Evolutionary conservation across 2,329 filamentous ascomycete genomes (phyloP), one percentile per base, ranked within the genome.

Genomic region (Xylariaceae sp.): DNA sequence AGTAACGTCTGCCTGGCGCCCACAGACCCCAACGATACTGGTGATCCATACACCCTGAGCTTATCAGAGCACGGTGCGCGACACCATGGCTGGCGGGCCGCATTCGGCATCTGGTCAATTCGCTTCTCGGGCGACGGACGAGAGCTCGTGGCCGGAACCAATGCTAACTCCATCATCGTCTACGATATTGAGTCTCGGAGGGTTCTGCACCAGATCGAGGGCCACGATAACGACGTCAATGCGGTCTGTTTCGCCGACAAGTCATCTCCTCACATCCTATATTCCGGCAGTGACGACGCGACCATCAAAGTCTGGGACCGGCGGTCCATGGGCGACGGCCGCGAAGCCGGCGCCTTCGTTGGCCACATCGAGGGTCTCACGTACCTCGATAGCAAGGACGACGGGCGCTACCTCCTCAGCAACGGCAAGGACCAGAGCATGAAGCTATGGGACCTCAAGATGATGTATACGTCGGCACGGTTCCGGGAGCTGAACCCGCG

Each of bases 371-470:
- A 85, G 57, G 81, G 81, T 3, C 56, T 85, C 37, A 85, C 81
- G 0, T 85, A 85, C 55, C 74, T 85, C 41, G 81, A 85, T 62
- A 82, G 77, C 63, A 85, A 85, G 56, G 79, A 79, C 38, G 81
- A 85, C 57, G 81, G 81, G 3, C 72, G 81, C 42, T 97, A 97
- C 62, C 85, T 97, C 8, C 78, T 98, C 19, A 90, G 85, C 51
- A 98, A 98, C 56, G 88, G 82, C 47, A 98, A 97, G 61, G 93
- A 98, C 59, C 93, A 97, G 64, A 91, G 84, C 32, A 95, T 95
- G 80, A 97, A 97, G 66, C 75, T 98, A 0, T 98, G 93, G 93
- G 93, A 98, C 62, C 63, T 96, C 42, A 77, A 91, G 38, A 94
- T 87, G 74, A 91, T 89, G 75, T 87, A 93, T 72, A 81, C 81